Conservation (phyloP, 768 basidiomycete genomes). For the Auricularia sp. region DNA sequence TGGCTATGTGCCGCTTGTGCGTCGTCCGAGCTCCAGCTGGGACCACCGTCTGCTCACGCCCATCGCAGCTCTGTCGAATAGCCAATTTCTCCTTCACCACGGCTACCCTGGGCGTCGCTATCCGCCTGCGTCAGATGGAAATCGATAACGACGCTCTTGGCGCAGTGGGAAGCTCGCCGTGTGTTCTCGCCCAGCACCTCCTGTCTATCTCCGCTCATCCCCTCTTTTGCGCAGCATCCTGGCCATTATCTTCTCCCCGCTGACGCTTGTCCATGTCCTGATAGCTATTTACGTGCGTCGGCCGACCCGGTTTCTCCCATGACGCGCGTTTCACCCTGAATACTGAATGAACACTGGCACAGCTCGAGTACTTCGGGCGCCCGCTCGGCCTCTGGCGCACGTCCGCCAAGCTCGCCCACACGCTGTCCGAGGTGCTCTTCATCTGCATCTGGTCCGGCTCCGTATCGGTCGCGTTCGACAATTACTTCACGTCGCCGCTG, state of each 20-base stretch:
- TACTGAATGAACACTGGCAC: slow-evolving; percentile 9
- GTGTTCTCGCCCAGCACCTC: slow-evolving; percentile 20
- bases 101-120: slow-evolving; percentile 67
- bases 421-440: slow-evolving; percentile 78
- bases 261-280: slow-evolving; percentile 80
- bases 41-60: slow-evolving; percentile 2
- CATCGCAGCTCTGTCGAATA: slow-evolving; percentile 63
- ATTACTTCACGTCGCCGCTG: slow-evolving; percentile 79
- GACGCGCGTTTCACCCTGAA: background rate
- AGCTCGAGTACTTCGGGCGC: slow-evolving; percentile 90
- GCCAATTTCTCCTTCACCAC: slow-evolving; percentile 77
- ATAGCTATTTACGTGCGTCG: slow-evolving; percentile 68
- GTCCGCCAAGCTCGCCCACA: slow-evolving; percentile 76
- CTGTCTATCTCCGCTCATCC: background rate
- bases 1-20: slow-evolving; percentile 67
- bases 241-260: slow-evolving; percentile 75
- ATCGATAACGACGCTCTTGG: slow-evolving; percentile 42
- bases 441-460: slow-evolving; percentile 92
- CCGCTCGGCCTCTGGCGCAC: slow-evolving; percentile 90
- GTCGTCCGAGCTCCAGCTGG: slow-evolving; percentile 14
- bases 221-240: slow-evolving; percentile 41
- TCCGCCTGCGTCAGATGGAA: slow-evolving; percentile 60
- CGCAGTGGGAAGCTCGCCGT: slow-evolving; percentile 76
- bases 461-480: slow-evolving; percentile 81
- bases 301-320: slow-evolving; percentile 3